These are phyloP conservation scores for Stylosanthes scabra DNA, from an alignment of 331 rosid genomes.

Conservation along the genomic window DNA sequence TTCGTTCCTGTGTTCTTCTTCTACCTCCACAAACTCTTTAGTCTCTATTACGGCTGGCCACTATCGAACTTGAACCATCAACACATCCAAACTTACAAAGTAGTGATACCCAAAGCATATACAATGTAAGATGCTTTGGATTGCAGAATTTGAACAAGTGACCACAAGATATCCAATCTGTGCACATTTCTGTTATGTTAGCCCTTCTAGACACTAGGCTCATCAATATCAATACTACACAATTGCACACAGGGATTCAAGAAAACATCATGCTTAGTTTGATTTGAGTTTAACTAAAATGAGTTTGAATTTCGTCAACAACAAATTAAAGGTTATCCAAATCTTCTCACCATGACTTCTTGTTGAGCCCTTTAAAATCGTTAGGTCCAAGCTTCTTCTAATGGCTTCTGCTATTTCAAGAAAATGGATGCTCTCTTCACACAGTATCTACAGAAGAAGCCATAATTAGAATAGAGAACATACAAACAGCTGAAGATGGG, in stretches of 20 bases:
- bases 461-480: constrained; percentile 33
- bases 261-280: constrained; percentile 7
- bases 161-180: constrained; percentile 94
- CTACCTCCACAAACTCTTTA: no score
- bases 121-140: constrained; percentile 69
- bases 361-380: no score
- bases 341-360: constrained; percentile 84
- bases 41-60: no score
- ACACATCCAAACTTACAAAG: no score
- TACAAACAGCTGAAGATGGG: constrained; percentile 23
- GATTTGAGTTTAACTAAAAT: no score
- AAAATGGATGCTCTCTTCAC: constrained; percentile 95
- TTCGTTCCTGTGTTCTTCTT: no score
- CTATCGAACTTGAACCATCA: no score
- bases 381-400: constrained; percentile 83
- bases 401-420: constrained; percentile 96
- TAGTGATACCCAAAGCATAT: no score
- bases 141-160: constrained; percentile 93
- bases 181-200: constrained; percentile 79
- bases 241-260: not conserved
- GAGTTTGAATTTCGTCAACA: constrained; percentile 74
- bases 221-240: constrained; percentile 17
- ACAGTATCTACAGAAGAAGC: constrained; percentile 67
- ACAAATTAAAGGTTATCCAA: constrained; percentile 91
- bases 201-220: constrained; percentile 58